Evolutionary conservation across 2,329 filamentous ascomycete genomes (phyloP).

Genomic region (Colletotrichum sp.): DNA sequence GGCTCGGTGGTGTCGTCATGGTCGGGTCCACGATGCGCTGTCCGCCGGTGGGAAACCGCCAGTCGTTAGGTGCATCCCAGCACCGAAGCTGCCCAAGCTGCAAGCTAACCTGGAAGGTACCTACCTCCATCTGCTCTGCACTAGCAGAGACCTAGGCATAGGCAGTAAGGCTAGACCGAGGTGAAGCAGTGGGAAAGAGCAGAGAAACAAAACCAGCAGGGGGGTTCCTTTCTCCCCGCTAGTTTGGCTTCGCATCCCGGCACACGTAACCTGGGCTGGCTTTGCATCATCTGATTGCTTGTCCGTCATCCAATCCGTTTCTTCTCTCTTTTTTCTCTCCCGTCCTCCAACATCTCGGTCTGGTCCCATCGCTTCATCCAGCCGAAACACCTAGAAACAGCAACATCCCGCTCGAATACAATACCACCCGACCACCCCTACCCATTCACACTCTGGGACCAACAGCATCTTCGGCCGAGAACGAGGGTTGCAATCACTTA

Average conservation of each 20-base stretch:
- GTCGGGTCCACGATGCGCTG: conserved; percentile 11
- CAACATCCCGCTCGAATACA: background rate
- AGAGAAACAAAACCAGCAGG: background rate
- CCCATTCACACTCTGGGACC: background rate
- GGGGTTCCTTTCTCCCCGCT: background rate
- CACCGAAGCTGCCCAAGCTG: background rate
- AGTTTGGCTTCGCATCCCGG: conserved; percentile 7
- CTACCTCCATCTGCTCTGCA: too few species aligned
- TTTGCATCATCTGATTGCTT: conserved; percentile 16
- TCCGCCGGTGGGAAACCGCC: background rate
- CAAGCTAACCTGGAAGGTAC: background rate
- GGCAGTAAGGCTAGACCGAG: background rate
- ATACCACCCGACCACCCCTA: background rate
- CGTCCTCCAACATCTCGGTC: background rate
- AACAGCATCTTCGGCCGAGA: background rate
- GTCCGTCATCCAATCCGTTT: background rate
- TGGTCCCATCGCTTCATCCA: background rate
- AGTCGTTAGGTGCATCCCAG: background rate
- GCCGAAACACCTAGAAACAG: background rate
- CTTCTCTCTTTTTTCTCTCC: background rate
- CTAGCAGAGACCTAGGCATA: too few species aligned
- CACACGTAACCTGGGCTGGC: background rate
- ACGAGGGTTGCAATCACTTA: background rate
- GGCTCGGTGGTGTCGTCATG: conserved; percentile 22
- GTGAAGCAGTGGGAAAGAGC: background rate